Conservation (phyloP, 2,329 filamentous ascomycete species). For the Xylaria multiplex region DNA sequence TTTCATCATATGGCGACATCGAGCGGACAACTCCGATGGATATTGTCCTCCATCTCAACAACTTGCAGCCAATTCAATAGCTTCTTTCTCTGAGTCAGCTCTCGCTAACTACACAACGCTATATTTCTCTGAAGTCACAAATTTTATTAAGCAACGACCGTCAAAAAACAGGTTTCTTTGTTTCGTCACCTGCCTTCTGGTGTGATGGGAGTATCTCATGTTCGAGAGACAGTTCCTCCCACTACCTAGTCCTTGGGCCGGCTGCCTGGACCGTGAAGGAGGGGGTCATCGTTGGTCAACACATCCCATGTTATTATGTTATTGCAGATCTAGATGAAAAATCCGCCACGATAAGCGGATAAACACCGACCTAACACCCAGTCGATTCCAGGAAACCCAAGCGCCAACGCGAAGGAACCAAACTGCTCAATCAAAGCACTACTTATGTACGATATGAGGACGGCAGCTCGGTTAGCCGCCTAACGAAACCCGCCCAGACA, state of each 20-base stretch:
- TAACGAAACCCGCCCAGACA: slow-evolving; percentile 7
- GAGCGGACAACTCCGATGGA: not conserved
- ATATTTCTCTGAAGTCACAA: not conserved
- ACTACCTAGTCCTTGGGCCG: not conserved
- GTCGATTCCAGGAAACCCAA: not conserved
- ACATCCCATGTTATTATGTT: slow-evolving; percentile 1
- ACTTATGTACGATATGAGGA: not conserved
- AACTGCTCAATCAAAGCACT: not conserved
- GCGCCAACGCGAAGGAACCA: not conserved
- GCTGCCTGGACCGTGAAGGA: slow-evolving; percentile 3
- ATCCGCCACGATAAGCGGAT: not conserved
- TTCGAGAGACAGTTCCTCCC: slow-evolving; percentile 15
- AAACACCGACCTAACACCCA: slow-evolving; percentile 4
- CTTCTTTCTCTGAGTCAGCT: slow-evolving; percentile 12
- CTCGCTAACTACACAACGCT: slow-evolving; percentile 11
- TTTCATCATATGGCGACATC: not conserved
- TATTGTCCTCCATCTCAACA: not conserved
- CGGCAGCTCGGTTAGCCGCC: not conserved
- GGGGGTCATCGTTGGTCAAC: slow-evolving; percentile 11
- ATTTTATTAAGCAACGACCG: slow-evolving; percentile 7
- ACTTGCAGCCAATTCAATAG: slow-evolving; percentile 3
- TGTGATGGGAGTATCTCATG: slow-evolving; percentile 1
- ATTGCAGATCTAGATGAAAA: slow-evolving; percentile 3
- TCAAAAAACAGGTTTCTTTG: slow-evolving; percentile 5
- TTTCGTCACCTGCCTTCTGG: slow-evolving; percentile 1